Conservation (phyloP, 2,329 filamentous ascomycete species). For the Plectosphaerella cucumerina region DNA sequence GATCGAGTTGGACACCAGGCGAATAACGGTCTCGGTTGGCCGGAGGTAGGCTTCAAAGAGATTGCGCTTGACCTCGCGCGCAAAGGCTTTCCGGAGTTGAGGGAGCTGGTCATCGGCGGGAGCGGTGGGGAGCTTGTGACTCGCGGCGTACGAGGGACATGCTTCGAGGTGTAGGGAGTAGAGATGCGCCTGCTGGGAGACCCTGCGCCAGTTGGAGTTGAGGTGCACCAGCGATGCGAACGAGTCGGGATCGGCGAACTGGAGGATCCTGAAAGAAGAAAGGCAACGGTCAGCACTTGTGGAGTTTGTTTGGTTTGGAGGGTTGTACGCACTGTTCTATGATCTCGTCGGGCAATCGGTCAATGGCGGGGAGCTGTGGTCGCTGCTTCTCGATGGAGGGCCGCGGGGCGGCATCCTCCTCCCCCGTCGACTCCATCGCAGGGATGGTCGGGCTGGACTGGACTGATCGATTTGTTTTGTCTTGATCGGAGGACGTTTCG, state of each 20-base stretch:
- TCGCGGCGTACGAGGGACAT: conserved; percentile 55
- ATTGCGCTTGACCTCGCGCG: conserved; percentile 68
- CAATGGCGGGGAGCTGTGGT: conserved; percentile 37
- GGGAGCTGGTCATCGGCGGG: conserved; percentile 38
- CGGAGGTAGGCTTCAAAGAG: conserved; percentile 73
- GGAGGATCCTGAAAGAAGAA: conserved; percentile 49
- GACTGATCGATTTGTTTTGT: neutral
- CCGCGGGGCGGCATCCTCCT: conserved; percentile 7
- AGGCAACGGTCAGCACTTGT: neutral
- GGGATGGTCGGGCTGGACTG: neutral
- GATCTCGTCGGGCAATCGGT: conserved; percentile 62
- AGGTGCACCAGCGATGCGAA: conserved; percentile 65
- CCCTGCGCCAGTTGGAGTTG: conserved; percentile 61
- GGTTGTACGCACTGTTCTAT: conserved; percentile 57
- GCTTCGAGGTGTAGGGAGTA: conserved; percentile 59
- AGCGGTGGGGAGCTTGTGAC: conserved; percentile 31
- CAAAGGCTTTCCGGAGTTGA: conserved; percentile 61
- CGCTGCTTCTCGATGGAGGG: conserved; percentile 27
- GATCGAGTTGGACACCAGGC: conserved; percentile 77
- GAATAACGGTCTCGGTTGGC: conserved; percentile 67
- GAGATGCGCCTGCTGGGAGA: conserved; percentile 59
- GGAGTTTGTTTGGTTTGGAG: conserved; percentile 5
- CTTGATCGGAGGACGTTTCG: neutral
- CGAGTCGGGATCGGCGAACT: conserved; percentile 53
- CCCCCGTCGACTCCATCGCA: neutral